These are phyloP conservation scores for Neurospora africana DNA, from an alignment of 495 filamentous ascomycete genomes.

Conservation along the genomic window DNA sequence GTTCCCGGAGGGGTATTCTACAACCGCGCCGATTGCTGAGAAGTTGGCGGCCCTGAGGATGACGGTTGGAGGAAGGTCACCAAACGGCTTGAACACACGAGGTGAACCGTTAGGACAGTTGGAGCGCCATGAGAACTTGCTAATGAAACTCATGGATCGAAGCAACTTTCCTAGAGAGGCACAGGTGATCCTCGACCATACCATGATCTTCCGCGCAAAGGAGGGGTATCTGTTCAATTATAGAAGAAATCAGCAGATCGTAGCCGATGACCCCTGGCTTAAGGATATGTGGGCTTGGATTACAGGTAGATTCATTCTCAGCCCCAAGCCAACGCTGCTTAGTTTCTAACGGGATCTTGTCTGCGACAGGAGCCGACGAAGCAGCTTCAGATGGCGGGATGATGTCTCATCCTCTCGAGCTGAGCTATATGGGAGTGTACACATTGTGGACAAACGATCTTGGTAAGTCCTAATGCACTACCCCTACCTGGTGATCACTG, in stretches of 20 bases:
- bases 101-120: conserved; percentile 26
- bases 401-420: conserved; percentile 61
- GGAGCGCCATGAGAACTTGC: conserved; percentile 33
- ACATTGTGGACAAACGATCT: conserved; percentile 70
- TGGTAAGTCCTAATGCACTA: conserved; percentile 31
- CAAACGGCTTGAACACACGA: neutral
- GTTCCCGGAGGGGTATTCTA: conserved; percentile 20
- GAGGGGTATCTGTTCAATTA: conserved; percentile 76
- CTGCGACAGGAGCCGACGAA: conserved; percentile 47
- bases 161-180: conserved; percentile 25
- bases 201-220: conserved; percentile 41
- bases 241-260: conserved; percentile 52
- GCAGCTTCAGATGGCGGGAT: conserved; percentile 59
- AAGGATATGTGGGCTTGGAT: conserved; percentile 72
- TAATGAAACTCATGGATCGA: conserved; percentile 37
- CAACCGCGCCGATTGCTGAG: conserved; percentile 17
- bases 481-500: conserved; percentile 1
- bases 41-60: conserved; percentile 29
- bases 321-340: neutral
- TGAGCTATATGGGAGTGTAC: conserved; percentile 76
- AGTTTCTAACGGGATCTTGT: neutral
- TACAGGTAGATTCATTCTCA: conserved; percentile 39
- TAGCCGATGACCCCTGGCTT: conserved; percentile 63
- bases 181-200: conserved; percentile 31
- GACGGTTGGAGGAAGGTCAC: conserved; percentile 13